A percentile compares a stretch with the other conserved stretches of the same genome.
Conservation (phyloP, 1,284 basidiomycete species). For the Golubevia pallescens region DNA sequence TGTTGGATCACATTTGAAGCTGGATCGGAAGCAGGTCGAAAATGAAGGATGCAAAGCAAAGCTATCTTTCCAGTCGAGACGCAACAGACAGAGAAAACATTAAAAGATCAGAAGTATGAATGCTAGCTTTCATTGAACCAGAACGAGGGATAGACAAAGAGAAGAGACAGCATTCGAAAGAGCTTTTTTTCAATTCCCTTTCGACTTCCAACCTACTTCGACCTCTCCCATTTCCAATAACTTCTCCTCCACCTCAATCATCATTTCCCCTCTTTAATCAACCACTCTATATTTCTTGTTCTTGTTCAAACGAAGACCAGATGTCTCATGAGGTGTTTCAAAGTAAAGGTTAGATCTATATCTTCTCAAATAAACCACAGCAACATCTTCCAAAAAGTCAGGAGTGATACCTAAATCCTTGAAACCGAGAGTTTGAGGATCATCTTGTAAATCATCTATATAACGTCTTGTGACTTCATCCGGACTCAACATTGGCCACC, state of each 20-base stretch:
- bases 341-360: constrained; percentile 56
- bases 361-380: constrained; percentile 54
- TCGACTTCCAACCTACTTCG: constrained; percentile 1
- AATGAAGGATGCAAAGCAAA: too few relatives aligned
- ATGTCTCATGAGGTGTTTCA: constrained; percentile 54
- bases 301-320: constrained; percentile 17
- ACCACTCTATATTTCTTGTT: constrained; percentile 13
- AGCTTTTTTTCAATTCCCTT: constrained; percentile 8
- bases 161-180: too few relatives aligned
- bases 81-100: too few relatives aligned
- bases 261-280: constrained; percentile 9
- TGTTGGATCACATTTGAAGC: too few relatives aligned
- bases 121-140: too few relatives aligned
- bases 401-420: constrained; percentile 59
- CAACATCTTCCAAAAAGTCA: constrained; percentile 58
- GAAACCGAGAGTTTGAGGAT: constrained; percentile 51
- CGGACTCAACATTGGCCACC: constrained; percentile 62
- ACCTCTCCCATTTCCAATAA: neutral
- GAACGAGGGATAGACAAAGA: too few relatives aligned
- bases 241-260: constrained; percentile 1
- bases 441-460: constrained; percentile 51
- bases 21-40: too few relatives aligned
- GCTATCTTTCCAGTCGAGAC: too few relatives aligned
- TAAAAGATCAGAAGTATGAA: too few relatives aligned
- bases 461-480: constrained; percentile 60